Evolutionary conservation across 495 filamentous ascomycete genomes (phyloP), one percentile per base, ranked within the genome.

Genomic region (Neurospora africana): DNA sequence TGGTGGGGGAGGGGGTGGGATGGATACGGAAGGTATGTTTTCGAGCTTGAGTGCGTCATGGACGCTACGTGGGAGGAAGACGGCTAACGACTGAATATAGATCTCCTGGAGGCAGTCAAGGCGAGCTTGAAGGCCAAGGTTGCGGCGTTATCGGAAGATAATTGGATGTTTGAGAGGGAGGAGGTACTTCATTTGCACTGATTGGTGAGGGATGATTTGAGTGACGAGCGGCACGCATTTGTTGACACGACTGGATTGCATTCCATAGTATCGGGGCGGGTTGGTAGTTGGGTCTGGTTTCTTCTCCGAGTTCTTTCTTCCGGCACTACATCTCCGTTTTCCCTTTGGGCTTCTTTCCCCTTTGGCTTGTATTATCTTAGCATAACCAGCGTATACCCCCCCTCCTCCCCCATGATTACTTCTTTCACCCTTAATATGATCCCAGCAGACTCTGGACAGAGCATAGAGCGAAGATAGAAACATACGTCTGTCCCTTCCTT

Each of bases 81-180:
- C 7, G 36, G 36, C 36, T 65, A 17, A 65, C 27, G 21, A 58
- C 1, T 19, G 27, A 9, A 68, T 65, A 36, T 74, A 92, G 93
- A 94, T 79, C 84, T 95, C 5, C 81, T 93, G n/a, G 86, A 89
- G 71, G 86, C 89, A 3, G 86, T 95, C 69, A 87, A 89, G 73
- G 86, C 89, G n/a, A 93, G 89, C 76, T 83, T 95, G 67, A 85
- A 87, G 76, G 86, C 86, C 38, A 92, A 93, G 74, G 90, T 90
- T 15, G 89, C 89, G 5, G 87, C 90, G 5, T 78, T 97, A 71
- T 86, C 91, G 30, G 91, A 95, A 58, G 94, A 97, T 73, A 92
- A 91, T 74, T 97, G 94, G 94, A 94, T 97, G 87, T 96, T 89
- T 79, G 93, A 96, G 80, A 86, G 87, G 2, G 93, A 95, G 75